Percentiles rank a stretch among this genome's conserved stretches.
These are phyloP conservation scores for Danielia reshetovae DNA, from an alignment of 805 yeast species.

Conservation along the genomic window DNA sequence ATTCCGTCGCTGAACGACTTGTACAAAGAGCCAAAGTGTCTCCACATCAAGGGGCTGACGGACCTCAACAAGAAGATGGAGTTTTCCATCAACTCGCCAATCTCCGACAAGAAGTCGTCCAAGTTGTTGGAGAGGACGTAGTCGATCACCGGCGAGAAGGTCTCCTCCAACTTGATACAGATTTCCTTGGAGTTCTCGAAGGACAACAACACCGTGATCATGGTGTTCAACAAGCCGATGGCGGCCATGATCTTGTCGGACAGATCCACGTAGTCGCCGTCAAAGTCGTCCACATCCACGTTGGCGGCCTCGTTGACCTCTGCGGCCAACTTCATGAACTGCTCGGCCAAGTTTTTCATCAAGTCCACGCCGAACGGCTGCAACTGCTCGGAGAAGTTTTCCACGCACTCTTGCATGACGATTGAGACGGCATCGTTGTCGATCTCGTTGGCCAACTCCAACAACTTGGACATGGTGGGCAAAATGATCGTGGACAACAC, in stretches of 20 bases:
- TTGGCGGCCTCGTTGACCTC: constrained; percentile 51
- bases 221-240: constrained; percentile 72
- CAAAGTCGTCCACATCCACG: constrained; percentile 25
- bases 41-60: constrained; percentile 71
- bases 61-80: constrained; percentile 32
- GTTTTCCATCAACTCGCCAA: constrained; percentile 63
- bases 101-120: constrained; percentile 72
- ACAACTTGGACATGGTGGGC: constrained; percentile 75
- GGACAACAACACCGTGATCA: constrained; percentile 75
- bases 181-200: constrained; percentile 76
- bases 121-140: constrained; percentile 62
- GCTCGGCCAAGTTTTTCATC: constrained; percentile 25
- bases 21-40: constrained; percentile 49
- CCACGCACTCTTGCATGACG: constrained; percentile 95
- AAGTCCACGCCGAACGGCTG: constrained; percentile 35
- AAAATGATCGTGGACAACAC: constrained; percentile 67
- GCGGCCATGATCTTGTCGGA: constrained; percentile 81
- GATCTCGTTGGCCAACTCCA: constrained; percentile 70
- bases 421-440: constrained; percentile 85
- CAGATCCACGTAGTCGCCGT: constrained; percentile 23
- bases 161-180: constrained; percentile 60
- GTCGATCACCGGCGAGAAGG: constrained; percentile 64
- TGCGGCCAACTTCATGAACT: constrained; percentile 24
- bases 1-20: constrained; percentile 36
- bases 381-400: constrained; percentile 77